phyloP scores from a whole-genome alignment of 2,329 filamentous ascomycete genomes.

The Cladosporium sp. region DNA sequence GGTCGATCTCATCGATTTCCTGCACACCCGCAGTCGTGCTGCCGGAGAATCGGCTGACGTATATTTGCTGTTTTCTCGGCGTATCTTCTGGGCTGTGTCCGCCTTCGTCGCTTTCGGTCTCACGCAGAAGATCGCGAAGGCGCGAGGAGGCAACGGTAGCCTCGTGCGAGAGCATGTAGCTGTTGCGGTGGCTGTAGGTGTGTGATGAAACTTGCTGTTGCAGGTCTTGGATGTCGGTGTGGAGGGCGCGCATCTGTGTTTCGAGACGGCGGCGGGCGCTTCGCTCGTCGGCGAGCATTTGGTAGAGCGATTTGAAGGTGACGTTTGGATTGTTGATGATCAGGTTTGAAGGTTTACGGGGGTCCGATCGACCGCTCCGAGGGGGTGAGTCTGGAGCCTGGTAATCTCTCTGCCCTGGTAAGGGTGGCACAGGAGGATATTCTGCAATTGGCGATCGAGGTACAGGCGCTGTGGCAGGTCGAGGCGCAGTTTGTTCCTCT shows the following conservation, averaged over 20 bases:
- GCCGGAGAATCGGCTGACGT: conserved; percentile 5
- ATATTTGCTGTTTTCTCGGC: neutral
- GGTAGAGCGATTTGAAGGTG: conserved; percentile 34
- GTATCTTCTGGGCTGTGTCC: conserved; percentile 11
- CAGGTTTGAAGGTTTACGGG: neutral
- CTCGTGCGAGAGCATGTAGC: conserved; percentile 20
- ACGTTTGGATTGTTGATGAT: conserved; percentile 12
- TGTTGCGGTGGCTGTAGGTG: conserved; percentile 22
- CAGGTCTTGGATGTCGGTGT: conserved; percentile 27
- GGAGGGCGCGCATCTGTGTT: conserved; percentile 26
- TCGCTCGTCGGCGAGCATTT: conserved; percentile 36
- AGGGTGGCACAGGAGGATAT: conserved; percentile 6
- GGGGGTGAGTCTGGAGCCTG: neutral
- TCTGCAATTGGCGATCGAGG: conserved; percentile 5
- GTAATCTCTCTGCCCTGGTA: conserved; percentile 1
- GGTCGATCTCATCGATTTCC: conserved; percentile 21
- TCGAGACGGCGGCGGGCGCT: conserved; percentile 33
- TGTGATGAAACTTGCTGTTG: conserved; percentile 28
- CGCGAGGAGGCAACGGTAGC: conserved; percentile 12
- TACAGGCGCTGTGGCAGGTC: conserved; percentile 20
- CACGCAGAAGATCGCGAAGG: conserved; percentile 24
- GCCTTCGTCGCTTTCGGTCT: conserved; percentile 19
- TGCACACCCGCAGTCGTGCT: conserved; percentile 15
- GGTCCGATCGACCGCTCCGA: neutral
- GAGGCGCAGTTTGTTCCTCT: conserved; percentile 22